A percentile compares a stretch with the other conserved stretches of the same genome.
Conservation (phyloP, 345 rosid species). For the Salix udensis region DNA sequence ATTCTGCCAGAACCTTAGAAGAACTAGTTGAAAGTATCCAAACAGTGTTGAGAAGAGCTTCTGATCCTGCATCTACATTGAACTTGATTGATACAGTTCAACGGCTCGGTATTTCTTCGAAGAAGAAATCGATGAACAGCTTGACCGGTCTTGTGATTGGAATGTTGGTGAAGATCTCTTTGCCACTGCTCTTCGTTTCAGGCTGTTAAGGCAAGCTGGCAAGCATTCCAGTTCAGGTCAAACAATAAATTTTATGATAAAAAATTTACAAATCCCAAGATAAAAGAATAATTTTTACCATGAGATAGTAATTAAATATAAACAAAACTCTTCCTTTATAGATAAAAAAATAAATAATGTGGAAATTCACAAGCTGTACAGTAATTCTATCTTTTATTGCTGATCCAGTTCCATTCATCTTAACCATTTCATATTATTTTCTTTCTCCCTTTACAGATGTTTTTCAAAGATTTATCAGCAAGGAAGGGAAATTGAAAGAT, state of each 20-base stretch:
- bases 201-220: conserved; percentile 23
- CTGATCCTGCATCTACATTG: conserved; percentile 7
- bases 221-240: conserved; percentile 10
- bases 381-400: too few relatives aligned
- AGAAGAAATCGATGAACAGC: conserved; percentile 9
- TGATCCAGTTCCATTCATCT: too few relatives aligned
- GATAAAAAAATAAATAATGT: too few relatives aligned
- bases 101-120: conserved; percentile 22
- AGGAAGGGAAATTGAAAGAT: background rate
- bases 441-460: conserved; percentile 2
- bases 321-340: background rate
- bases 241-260: too few relatives aligned
- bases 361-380: too few relatives aligned
- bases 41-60: conserved; percentile 1
- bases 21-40: conserved; percentile 12
- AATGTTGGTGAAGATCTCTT: conserved; percentile 4
- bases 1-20: conserved; percentile 1
- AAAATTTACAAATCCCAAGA: too few relatives aligned
- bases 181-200: conserved; percentile 23
- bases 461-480: conserved; percentile 11
- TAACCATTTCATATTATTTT: too few relatives aligned
- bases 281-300: too few relatives aligned
- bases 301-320: too few relatives aligned
- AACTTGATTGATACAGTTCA: conserved; percentile 19
- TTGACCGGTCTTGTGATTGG: background rate